Percentiles rank a stretch among this genome's conserved stretches.
phyloP scores from a whole-genome alignment of 345 rosid genomes.

The Melaleuca alternifolia region DNA sequence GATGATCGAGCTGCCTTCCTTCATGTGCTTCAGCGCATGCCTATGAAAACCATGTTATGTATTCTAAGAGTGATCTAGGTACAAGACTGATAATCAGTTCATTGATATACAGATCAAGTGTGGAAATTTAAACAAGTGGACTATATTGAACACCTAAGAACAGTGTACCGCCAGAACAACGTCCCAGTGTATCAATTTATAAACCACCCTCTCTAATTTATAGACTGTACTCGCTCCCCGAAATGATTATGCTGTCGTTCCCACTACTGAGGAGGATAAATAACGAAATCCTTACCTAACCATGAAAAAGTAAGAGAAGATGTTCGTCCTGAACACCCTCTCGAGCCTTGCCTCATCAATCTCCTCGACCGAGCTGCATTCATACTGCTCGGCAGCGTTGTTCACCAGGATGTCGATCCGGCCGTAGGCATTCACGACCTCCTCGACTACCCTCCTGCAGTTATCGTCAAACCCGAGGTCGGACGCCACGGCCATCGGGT shows the following conservation, averaged over 20 bases:
- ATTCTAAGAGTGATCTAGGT: background rate
- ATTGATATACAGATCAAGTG: background rate
- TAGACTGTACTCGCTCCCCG: background rate
- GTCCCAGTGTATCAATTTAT: too few species aligned
- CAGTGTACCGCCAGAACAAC: background rate
- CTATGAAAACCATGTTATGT: background rate
- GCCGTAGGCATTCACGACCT: constrained; percentile 51
- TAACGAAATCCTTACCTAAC: constrained; percentile 9
- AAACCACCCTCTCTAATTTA: too few species aligned
- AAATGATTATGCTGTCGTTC: background rate
- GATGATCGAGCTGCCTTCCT: constrained; percentile 39
- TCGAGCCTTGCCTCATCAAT: constrained; percentile 61
- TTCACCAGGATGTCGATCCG: constrained; percentile 57
- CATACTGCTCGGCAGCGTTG: constrained; percentile 59
- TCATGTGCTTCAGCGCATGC: constrained; percentile 72
- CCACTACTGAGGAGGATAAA: background rate
- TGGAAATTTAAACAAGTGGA: too few species aligned
- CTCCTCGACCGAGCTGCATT: constrained; percentile 39
- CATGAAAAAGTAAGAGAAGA: constrained; percentile 59
- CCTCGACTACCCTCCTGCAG: constrained; percentile 52
- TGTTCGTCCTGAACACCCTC: constrained; percentile 62
- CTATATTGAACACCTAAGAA: background rate
- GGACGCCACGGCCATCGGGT: constrained; percentile 40
- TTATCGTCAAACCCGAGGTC: constrained; percentile 62
- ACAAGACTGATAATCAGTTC: background rate